A percentile compares a stretch with the other conserved stretches of the same genome.
Conservation (phyloP, 805 yeast species). For the Candida cerambycidarum region DNA sequence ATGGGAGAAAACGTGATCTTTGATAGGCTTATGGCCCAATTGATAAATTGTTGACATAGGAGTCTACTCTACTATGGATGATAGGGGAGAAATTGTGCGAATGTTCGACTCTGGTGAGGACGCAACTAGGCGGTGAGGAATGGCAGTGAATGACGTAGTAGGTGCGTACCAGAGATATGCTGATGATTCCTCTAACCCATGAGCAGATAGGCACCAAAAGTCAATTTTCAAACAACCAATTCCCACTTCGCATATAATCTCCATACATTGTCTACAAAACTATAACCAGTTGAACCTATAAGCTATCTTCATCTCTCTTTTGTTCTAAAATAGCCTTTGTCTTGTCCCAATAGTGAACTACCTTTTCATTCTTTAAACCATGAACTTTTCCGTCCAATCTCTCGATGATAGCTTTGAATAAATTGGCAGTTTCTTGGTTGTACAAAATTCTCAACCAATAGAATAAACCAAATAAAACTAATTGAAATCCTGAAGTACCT, state of each 20-base stretch:
- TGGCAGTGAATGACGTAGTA: no score
- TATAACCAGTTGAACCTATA: no score
- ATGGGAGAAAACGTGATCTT: slow-evolving; percentile 84
- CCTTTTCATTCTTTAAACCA: slow-evolving; percentile 45
- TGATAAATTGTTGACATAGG: slow-evolving; percentile 46
- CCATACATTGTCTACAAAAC: no score
- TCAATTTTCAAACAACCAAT: no score
- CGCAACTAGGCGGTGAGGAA: background rate
- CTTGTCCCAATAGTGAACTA: slow-evolving; percentile 37
- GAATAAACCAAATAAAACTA: slow-evolving; percentile 55
- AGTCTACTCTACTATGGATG: slow-evolving; percentile 11
- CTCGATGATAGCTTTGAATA: slow-evolving; percentile 41
- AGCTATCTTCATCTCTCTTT: slow-evolving; percentile 20
- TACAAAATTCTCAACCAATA: slow-evolving; percentile 72
- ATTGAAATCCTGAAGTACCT: slow-evolving; percentile 69
- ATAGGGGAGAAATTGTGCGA: background rate
- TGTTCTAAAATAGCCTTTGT: slow-evolving; percentile 29
- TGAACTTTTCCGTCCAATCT: slow-evolving; percentile 44
- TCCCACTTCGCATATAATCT: no score
- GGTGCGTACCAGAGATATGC: no score
- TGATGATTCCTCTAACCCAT: no score
- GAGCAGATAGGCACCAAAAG: no score
- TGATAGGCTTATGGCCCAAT: slow-evolving; percentile 81
- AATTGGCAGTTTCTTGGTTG: slow-evolving; percentile 45
- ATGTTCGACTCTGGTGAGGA: no score